Evolutionary conservation across 495 filamentous ascomycete genomes (phyloP), one percentile per base, ranked within the genome.

Genomic region (Cercophora samala): DNA sequence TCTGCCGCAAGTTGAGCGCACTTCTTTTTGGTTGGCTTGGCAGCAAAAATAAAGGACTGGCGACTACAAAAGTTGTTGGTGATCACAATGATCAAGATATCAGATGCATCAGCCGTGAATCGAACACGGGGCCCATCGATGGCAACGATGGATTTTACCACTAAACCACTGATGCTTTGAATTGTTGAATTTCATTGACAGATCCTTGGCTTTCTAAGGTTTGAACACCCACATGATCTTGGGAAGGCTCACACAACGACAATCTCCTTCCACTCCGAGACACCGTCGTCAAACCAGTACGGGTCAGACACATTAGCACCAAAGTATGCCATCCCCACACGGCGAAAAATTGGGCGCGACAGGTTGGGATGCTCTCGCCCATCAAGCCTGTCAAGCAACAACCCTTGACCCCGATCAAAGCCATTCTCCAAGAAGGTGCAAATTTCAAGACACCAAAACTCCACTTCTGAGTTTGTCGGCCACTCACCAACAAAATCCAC

Each of bases 51-150:
- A 13, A 46, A 42, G 37, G 13, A n/a, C n/a, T n/a, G n/a, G n/a
- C n/a, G n/a, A n/a, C n/a, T n/a, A 46, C 13, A 11, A 18, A 46
- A 46, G 37, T 2, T 13, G 2, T 46, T 11, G 9, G 6, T 9
- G 37, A 46, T 17, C 37, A n/a, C 8, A 46, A 46, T 0, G 37
- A 46, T 46, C 8, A 46, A 13, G 0, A 17, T 11, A 46, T 46
- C 1, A 37, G 23, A 19, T 21, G 58, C 58, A 60, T 78, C 76
- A 80, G 78, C 79, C 79, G 79, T 76, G 79, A 81, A 81, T 81
- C 79, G 80, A 82, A 82, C 80, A 76, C 80, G 80, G 80, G 80
- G 80, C 80, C 79, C 79, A 81, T 82, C 79, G 79, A 82, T 80
- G 78, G 78, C 78, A 80, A 80, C 78, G 78, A 80, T 80, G 78